Evolutionary conservation across 2,329 filamentous ascomycete species (phyloP).

Genomic region (Penicillium expansum): DNA sequence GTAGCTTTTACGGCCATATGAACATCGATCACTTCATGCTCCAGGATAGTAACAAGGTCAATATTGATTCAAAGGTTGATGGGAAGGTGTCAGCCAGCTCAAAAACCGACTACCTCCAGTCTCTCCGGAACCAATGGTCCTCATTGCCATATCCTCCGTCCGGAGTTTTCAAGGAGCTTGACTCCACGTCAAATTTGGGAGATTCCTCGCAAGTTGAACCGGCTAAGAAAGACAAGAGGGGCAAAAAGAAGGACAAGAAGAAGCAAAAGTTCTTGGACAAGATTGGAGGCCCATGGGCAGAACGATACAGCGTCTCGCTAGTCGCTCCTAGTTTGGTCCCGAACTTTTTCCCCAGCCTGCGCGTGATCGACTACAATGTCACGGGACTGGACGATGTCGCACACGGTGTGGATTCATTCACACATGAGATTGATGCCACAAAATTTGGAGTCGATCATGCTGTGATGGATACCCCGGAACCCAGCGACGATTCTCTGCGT

Average conservation of each 20-base stretch:
- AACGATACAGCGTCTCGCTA: constrained; percentile 78
- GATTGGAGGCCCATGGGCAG: constrained; percentile 76
- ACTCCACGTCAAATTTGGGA: constrained; percentile 5
- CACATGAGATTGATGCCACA: constrained; percentile 1
- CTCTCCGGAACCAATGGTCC: constrained; percentile 75
- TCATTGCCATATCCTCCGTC: constrained; percentile 61
- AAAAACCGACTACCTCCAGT: constrained; percentile 75
- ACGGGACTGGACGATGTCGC: constrained; percentile 64
- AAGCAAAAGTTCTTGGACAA: constrained; percentile 59
- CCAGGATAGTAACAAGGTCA: constrained; percentile 76
- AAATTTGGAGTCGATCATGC: background rate
- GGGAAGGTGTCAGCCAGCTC: constrained; percentile 62
- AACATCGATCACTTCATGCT: constrained; percentile 97
- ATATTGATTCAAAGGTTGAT: constrained; percentile 48
- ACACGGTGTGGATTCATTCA: constrained; percentile 31
- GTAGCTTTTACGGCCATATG: constrained; percentile 88
- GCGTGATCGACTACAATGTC: constrained; percentile 94
- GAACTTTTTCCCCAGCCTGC: constrained; percentile 83
- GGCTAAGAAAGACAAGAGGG: constrained; percentile 39
- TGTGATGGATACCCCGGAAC: background rate
- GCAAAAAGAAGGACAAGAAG: constrained; percentile 52
- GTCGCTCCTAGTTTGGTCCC: constrained; percentile 87
- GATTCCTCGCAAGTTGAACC: constrained; percentile 3
- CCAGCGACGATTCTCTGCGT: background rate
- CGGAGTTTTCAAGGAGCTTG: constrained; percentile 16